Percentiles rank a stretch among this genome's conserved stretches.
phyloP scores from a whole-genome alignment of 2,329 filamentous ascomycete genomes.

The Pyrenophora seminiperda region DNA sequence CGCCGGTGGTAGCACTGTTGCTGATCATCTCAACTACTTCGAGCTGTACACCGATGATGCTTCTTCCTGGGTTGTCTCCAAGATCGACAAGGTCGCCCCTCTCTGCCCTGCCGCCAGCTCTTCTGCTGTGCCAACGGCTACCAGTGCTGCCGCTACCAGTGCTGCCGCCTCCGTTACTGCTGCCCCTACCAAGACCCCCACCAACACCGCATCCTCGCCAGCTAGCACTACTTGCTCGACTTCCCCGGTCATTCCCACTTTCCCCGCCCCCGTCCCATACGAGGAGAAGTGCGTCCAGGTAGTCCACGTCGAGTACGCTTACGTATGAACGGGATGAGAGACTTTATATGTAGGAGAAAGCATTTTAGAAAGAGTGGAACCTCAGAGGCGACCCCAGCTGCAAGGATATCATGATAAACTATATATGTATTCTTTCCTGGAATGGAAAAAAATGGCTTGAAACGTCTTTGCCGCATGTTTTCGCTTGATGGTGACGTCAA shows the following conservation, averaged over 20 bases:
- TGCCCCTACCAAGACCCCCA: neutral
- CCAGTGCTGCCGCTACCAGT: constrained; percentile 10
- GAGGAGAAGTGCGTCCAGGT: constrained; percentile 14
- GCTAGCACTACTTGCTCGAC: constrained; percentile 15
- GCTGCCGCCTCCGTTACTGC: neutral
- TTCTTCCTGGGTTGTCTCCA: constrained; percentile 26
- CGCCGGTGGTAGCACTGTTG: constrained; percentile 64
- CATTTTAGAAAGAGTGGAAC: neutral
- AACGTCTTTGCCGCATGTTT: no score
- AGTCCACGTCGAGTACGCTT: constrained; percentile 18
- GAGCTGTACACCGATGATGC: constrained; percentile 29
- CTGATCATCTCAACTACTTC: constrained; percentile 64
- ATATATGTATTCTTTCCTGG: neutral
- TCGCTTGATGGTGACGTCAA: no score
- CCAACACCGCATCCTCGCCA: constrained; percentile 1
- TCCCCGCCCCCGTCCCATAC: constrained; percentile 16
- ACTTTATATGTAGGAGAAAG: neutral
- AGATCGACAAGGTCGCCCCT: constrained; percentile 15
- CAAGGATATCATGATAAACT: neutral
- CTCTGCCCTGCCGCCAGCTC: neutral
- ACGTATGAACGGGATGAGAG: constrained; percentile 4
- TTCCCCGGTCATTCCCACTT: constrained; percentile 16
- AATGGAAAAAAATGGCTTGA: no score
- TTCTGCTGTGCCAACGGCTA: neutral
- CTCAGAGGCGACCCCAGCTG: neutral